phyloP scores from a whole-genome alignment of 768 basidiomycete genomes.

The Scleroderma citrinum region DNA sequence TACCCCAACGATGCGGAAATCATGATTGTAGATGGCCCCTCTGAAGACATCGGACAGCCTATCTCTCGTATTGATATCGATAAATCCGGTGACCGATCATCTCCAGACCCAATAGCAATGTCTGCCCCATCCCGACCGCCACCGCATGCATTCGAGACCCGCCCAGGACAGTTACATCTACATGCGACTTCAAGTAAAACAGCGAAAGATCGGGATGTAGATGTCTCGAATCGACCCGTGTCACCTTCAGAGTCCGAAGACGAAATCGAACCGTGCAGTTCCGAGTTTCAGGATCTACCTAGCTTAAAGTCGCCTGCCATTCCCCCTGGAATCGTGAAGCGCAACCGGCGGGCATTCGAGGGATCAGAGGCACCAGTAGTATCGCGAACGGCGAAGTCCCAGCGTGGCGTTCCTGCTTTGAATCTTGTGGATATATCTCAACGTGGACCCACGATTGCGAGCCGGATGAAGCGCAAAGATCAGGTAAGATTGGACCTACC shows the following conservation, averaged over 20 bases:
- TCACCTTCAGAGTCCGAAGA: constrained; percentile 19
- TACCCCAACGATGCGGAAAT: constrained; percentile 13
- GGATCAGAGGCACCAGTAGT: constrained; percentile 1
- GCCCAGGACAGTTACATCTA: constrained; percentile 9
- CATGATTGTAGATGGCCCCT: constrained; percentile 11
- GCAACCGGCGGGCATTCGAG: constrained; percentile 10
- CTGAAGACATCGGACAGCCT: constrained; percentile 19
- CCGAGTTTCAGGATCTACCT: constrained; percentile 1
- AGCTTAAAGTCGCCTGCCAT: constrained; percentile 7
- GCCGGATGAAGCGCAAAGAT: constrained; percentile 21
- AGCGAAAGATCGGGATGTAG: constrained; percentile 23
- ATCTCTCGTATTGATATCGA: constrained; percentile 8
- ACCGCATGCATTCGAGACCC: constrained; percentile 18
- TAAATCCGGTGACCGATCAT: constrained; percentile 6
- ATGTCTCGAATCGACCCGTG: constrained; percentile 7
- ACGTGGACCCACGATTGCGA: neutral
- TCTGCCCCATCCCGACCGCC: neutral
- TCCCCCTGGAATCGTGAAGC: constrained; percentile 13
- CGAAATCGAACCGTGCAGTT: constrained; percentile 13
- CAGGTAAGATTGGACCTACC: constrained; percentile 14
- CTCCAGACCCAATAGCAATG: constrained; percentile 17
- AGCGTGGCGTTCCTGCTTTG: neutral
- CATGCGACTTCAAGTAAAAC: neutral
- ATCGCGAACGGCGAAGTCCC: neutral
- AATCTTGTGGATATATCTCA: constrained; percentile 2